These are phyloP conservation scores for Claviceps pazoutovae DNA, from an alignment of 2,329 filamentous ascomycete species.

Conservation along the genomic window DNA sequence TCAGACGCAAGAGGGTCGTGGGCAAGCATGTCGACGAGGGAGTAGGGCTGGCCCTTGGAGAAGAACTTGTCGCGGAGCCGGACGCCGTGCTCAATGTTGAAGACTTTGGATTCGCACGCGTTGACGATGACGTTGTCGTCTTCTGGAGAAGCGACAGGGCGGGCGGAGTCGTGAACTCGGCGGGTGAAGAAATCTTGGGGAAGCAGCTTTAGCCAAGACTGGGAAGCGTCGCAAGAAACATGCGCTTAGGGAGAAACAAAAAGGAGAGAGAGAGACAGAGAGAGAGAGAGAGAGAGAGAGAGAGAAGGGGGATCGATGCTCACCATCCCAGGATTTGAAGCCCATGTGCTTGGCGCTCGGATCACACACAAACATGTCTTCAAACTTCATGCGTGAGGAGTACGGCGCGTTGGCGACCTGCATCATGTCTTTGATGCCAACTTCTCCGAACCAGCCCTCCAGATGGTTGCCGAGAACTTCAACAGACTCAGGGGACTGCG, in stretches of 20 bases:
- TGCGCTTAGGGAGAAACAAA: not conserved
- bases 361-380: constrained; percentile 49
- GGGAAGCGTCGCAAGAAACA: too few relatives aligned
- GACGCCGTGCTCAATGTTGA: constrained; percentile 34
- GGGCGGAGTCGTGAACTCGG: constrained; percentile 33
- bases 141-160: constrained; percentile 43
- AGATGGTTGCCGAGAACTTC: constrained; percentile 29
- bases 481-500: constrained; percentile 37
- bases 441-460: constrained; percentile 41
- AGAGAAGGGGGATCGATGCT: constrained; percentile 1
- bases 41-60: constrained; percentile 57
- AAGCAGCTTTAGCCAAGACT: too few relatives aligned
- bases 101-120: constrained; percentile 50
- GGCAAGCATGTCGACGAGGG: constrained; percentile 47
- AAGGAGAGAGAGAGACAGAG: not conserved
- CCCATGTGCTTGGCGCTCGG: constrained; percentile 39
- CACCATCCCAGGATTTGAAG: constrained; percentile 52
- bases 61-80: constrained; percentile 49
- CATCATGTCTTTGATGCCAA: constrained; percentile 33
- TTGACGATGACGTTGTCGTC: constrained; percentile 43
- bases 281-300: too few relatives aligned
- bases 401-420: constrained; percentile 34
- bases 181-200: constrained; percentile 49
- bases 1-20: constrained; percentile 36
- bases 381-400: constrained; percentile 31